phyloP scores from a whole-genome alignment of 2,329 filamentous ascomycete genomes.

The Triangularia verruculosa region DNA sequence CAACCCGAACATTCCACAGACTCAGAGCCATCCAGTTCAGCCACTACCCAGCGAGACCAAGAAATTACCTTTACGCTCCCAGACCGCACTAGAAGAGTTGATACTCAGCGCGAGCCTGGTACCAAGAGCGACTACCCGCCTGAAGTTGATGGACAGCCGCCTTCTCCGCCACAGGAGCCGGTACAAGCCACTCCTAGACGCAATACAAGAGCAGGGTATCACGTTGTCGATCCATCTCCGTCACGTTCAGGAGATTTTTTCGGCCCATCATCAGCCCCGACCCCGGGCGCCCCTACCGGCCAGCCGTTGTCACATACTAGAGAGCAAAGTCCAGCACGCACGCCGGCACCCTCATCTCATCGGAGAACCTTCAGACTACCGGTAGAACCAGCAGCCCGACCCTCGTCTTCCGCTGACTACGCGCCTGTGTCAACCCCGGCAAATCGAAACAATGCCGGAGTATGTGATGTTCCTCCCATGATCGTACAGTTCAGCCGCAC shows the following conservation, averaged over 20 bases:
- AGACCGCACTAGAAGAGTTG: slow-evolving; percentile 1
- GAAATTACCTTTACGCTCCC: not conserved
- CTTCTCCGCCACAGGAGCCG: not conserved
- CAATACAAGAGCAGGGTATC: not conserved
- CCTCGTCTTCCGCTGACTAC: not conserved
- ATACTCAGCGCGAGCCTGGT: not conserved
- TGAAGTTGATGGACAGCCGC: not conserved
- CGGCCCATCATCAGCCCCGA: not conserved
- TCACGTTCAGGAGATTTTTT: not conserved
- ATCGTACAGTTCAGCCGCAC: not conserved
- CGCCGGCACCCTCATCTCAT: not conserved
- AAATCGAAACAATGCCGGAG: not conserved
- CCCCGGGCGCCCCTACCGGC: not conserved
- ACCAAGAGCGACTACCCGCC: not conserved
- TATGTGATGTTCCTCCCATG: not conserved
- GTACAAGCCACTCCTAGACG: not conserved
- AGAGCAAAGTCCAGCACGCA: not conserved
- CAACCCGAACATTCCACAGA: not conserved
- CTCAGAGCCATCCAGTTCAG: not conserved
- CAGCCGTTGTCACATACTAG: not conserved
- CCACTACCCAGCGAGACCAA: not conserved
- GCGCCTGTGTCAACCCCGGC: not conserved
- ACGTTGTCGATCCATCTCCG: not conserved
- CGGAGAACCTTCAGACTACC: not conserved
- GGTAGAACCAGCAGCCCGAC: not conserved